A percentile compares a stretch with the other conserved stretches of the same genome.
Evolutionary conservation across 225 moss, liverwort and hornwort genomes (phyloP).

Genomic region (Neckera pumila): DNA sequence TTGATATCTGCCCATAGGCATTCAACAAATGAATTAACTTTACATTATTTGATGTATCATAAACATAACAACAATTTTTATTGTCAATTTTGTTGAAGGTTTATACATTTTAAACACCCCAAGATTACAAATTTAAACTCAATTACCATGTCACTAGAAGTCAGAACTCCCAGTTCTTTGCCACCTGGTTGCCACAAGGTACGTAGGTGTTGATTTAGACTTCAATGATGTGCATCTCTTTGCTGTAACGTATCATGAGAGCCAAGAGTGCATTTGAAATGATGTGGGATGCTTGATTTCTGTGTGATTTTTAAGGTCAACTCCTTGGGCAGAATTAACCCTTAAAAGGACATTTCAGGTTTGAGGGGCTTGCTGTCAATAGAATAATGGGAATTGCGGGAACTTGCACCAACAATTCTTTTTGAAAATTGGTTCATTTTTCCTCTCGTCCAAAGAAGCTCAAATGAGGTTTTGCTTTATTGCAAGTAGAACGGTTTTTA

Average conservation of each 20-base stretch:
- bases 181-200: background rate
- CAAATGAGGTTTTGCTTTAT: too few species aligned
- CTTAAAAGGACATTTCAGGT: too few species aligned
- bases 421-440: too few species aligned
- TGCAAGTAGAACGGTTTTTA: too few species aligned
- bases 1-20: background rate
- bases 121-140: background rate
- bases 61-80: background rate
- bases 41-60: too few species aligned
- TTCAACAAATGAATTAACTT: background rate
- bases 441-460: too few species aligned
- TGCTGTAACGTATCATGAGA: background rate
- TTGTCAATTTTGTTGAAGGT: background rate
- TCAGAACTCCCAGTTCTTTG: background rate
- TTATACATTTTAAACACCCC: too few species aligned
- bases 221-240: background rate
- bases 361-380: too few species aligned
- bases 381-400: too few species aligned
- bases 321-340: background rate
- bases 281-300: background rate
- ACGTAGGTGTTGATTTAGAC: background rate
- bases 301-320: background rate
- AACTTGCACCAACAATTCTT: too few species aligned
- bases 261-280: background rate
- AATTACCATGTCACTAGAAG: background rate